Percentiles rank a stretch among this genome's conserved stretches.
Conservation (phyloP, 148 eudicot species). For the Camellia japonica region DNA sequence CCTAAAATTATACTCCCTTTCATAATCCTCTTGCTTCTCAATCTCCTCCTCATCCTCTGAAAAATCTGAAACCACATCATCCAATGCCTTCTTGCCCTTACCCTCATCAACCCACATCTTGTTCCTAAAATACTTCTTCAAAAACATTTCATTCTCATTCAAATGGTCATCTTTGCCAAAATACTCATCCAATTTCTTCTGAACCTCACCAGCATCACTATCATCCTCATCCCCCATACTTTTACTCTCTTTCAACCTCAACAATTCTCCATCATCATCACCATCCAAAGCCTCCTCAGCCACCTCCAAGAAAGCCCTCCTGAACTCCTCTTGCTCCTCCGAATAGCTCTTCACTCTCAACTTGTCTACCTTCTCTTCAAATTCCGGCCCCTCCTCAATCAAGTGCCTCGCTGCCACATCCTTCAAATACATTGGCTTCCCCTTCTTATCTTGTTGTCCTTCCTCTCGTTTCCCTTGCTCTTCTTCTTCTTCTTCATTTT, state of each 20-base stretch:
- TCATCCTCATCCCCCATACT: constrained; percentile 34
- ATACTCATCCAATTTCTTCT: constrained; percentile 62
- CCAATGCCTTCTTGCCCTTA: constrained; percentile 19
- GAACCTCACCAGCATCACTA: constrained; percentile 39
- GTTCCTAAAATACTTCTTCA: constrained; percentile 71
- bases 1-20: constrained; percentile 78
- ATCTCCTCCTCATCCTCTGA: constrained; percentile 80
- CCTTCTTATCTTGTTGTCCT: constrained; percentile 24
- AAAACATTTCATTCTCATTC: constrained; percentile 57
- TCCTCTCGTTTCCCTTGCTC: constrained; percentile 1
- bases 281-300: constrained; percentile 44
- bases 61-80: constrained; percentile 35
- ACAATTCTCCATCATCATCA: constrained; percentile 37
- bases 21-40: constrained; percentile 80
- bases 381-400: constrained; percentile 71
- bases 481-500: constrained; percentile 28
- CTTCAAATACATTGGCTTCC: constrained; percentile 67
- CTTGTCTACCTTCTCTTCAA: constrained; percentile 29
- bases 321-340: constrained; percentile 67
- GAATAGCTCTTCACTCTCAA: constrained; percentile 41
- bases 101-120: constrained; percentile 71
- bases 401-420: constrained; percentile 73
- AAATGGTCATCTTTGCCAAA: constrained; percentile 73
- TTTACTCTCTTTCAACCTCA: constrained; percentile 42
- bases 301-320: constrained; percentile 42